Evolutionary conservation across 805 yeast species (phyloP), one percentile per base, ranked within the genome.

Genomic region (Sungouiella thailandica): DNA sequence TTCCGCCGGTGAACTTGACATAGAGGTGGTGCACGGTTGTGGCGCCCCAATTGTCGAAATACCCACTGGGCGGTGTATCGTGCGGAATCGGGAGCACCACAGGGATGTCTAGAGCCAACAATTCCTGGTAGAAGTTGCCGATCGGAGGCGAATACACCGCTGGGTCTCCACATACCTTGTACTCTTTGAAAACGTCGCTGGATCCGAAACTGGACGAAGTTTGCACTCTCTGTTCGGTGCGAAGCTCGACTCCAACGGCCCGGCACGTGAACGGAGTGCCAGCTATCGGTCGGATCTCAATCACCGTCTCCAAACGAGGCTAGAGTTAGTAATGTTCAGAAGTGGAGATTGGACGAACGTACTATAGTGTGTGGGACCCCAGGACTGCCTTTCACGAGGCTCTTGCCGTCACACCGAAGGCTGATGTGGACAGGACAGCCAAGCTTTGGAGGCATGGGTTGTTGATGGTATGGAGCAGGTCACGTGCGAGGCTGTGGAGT

Each of bases 331-430:
- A 41, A 12, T 10, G 23, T 10, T 8, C 5, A 12, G 11, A 19
- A 13, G 17, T 10, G 23, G 14, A 7, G 7, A 15, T 25, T 17
- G 12, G 17, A 10, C 11, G 18, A 17, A 55, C 61, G 24, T 52
- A 54, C 62, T 18, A 65, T 49, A 28, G 71, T 77, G 32, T 76
- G 68, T 1, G 80, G 76, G 1, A 80, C 76, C 1, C 87, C 87
- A 0, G 86, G 85, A 54, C 83, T 76, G 3, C 87, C 87, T 31
- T 69, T 58, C 2, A 80, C 75, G 0, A 75, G 58, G n/a, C 76
- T 64, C 18, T 65, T 60, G 29, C 71, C 72, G 24, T 77, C 67
- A 3, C 81, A 74, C 34, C 71, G 72, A 30, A 79, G 46, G 40
- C 57, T 43, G 7, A 55, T 60, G 15, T 53, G 44, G 13, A 62